These are phyloP conservation scores for Setomelanomma holmii DNA, from an alignment of 2,329 filamentous ascomycete species.

Conservation along the genomic window DNA sequence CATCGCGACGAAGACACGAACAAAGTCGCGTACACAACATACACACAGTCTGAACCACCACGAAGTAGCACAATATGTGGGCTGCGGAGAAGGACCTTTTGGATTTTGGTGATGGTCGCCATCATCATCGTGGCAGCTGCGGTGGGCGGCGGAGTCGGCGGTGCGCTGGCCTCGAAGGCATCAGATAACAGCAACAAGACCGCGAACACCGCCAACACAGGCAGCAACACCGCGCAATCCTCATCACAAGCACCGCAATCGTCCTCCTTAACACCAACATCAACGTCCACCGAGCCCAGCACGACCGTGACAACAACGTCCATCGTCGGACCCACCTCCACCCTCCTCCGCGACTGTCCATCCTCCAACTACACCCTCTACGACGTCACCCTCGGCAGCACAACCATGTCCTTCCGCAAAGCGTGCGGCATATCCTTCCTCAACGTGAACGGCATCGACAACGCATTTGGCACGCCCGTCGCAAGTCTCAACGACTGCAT, in stretches of 20 bases:
- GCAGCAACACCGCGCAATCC: constrained; percentile 1
- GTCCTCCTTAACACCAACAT: constrained; percentile 4
- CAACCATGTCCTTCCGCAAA: constrained; percentile 16
- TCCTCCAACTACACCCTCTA: constrained; percentile 23
- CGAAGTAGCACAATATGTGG: constrained; percentile 10
- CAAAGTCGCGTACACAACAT: constrained; percentile 2
- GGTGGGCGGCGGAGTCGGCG: constrained; percentile 20
- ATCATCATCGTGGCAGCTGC: constrained; percentile 12
- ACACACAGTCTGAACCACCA: background rate
- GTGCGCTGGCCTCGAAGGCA: constrained; percentile 12
- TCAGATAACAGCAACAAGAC: constrained; percentile 2
- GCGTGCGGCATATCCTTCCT: constrained; percentile 10
- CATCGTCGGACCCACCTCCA: constrained; percentile 17
- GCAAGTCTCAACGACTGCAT: constrained; percentile 18
- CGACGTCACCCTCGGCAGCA: constrained; percentile 11
- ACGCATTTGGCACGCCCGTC: constrained; percentile 1
- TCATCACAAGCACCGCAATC: background rate
- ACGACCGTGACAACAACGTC: constrained; percentile 8
- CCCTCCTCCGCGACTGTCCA: constrained; percentile 20
- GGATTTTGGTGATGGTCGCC: constrained; percentile 11
- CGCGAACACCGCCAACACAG: background rate
- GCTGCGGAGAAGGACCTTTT: constrained; percentile 14
- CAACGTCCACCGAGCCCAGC: constrained; percentile 7
- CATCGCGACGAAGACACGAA: constrained; percentile 2
- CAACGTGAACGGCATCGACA: constrained; percentile 8